These are phyloP conservation scores for Exophiala sideris DNA, from an alignment of 2,329 filamentous ascomycete genomes.

Conservation along the genomic window DNA sequence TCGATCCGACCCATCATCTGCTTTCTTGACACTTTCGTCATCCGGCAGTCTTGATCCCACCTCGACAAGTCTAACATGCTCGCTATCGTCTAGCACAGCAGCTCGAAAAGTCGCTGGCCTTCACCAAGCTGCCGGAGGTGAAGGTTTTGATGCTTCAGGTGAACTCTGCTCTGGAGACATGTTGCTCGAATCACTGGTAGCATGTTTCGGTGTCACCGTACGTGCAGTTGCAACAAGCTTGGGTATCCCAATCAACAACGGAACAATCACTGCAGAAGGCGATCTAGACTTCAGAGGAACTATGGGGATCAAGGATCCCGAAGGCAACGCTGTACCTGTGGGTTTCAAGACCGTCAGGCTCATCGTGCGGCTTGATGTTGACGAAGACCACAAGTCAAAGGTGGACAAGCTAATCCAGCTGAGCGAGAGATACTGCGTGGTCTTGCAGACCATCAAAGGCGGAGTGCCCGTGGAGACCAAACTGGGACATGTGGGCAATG, in stretches of 20 bases:
- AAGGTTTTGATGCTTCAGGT: conserved; percentile 41
- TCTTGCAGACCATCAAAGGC: conserved; percentile 40
- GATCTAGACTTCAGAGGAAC: conserved; percentile 51
- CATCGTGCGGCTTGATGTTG: conserved; percentile 42
- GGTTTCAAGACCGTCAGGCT: conserved; percentile 48
- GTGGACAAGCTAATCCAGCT: conserved; percentile 46
- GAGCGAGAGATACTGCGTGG: conserved; percentile 51
- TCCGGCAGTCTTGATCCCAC: conserved; percentile 43
- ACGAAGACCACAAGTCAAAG: conserved; percentile 40
- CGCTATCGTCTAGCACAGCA: conserved; percentile 42
- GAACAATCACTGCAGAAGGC: conserved; percentile 44
- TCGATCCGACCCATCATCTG: conserved; percentile 42
- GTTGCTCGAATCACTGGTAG: conserved; percentile 50
- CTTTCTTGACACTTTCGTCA: conserved; percentile 46
- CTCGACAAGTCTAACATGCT: conserved; percentile 44
- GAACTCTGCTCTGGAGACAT: conserved; percentile 51
- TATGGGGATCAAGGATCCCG: conserved; percentile 43
- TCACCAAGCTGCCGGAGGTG: conserved; percentile 48
- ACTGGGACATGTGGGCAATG: conserved; percentile 11
- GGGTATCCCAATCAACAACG: conserved; percentile 42
- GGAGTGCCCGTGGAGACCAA: conserved; percentile 37
- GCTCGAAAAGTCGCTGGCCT: conserved; percentile 47
- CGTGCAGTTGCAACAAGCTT: conserved; percentile 51
- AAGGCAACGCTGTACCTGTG: conserved; percentile 40
- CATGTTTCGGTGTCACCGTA: conserved; percentile 51